Conservation (phyloP, 2,329 filamentous ascomycete species). For the Erysiphe pulchra region DNA sequence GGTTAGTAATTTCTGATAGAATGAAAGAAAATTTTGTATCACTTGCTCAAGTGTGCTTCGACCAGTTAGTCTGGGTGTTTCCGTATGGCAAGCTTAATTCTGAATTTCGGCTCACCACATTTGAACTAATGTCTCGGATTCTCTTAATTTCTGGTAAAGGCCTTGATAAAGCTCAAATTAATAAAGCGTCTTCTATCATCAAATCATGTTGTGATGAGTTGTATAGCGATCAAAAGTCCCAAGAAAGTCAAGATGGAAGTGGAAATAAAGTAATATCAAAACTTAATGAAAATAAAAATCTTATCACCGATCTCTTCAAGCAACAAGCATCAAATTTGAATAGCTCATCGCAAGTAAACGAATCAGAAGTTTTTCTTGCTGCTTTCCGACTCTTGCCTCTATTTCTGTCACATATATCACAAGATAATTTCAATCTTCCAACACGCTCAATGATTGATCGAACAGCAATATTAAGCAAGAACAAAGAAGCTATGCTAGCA, state of each 20-base stretch:
- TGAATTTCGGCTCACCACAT: constrained; percentile 32
- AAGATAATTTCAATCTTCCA: constrained; percentile 40
- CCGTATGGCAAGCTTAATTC: constrained; percentile 25
- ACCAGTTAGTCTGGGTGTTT: constrained; percentile 50
- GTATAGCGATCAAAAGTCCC: constrained; percentile 11
- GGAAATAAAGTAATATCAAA: background rate
- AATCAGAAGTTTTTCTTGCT: constrained; percentile 23
- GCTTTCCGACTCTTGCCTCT: constrained; percentile 35
- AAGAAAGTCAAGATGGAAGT: background rate
- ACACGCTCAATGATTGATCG: constrained; percentile 55
- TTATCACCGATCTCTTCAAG: constrained; percentile 35
- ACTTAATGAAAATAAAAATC: constrained; percentile 9
- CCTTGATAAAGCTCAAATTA: constrained; percentile 37
- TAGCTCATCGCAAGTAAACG: constrained; percentile 13
- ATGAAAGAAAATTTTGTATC: constrained; percentile 31
- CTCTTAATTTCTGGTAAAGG: constrained; percentile 37
- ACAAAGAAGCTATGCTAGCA: constrained; percentile 50
- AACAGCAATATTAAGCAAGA: constrained; percentile 45
- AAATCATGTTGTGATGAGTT: constrained; percentile 52
- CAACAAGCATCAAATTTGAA: constrained; percentile 15
- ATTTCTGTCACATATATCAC: constrained; percentile 36
- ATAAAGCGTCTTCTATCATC: constrained; percentile 34
- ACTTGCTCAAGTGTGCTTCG: constrained; percentile 35
- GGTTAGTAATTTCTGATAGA: constrained; percentile 28
- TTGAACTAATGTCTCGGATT: constrained; percentile 29